Conservation (phyloP, 208 protist genomes). For the Hexamita inflata region DNA sequence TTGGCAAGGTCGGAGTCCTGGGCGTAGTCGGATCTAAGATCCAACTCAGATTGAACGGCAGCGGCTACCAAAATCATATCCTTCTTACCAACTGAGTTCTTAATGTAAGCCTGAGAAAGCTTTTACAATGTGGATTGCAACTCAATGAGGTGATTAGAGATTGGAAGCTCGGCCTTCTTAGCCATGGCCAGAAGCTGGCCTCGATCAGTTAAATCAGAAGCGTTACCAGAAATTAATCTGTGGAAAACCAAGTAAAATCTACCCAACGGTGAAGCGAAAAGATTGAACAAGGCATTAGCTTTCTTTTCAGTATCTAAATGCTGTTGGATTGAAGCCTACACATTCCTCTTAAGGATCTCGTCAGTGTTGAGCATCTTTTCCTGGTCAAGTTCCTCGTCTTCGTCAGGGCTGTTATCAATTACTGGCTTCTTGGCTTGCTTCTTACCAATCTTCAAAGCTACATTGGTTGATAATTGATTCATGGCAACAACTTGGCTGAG, state of each 20-base stretch:
- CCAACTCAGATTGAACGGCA: background rate
- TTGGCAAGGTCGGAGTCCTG: background rate
- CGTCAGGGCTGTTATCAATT: background rate
- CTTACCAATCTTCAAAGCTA: background rate
- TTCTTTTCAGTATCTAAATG: constrained; percentile 5
- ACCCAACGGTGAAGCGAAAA: constrained; percentile 1
- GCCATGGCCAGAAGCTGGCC: background rate
- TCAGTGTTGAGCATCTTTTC: background rate
- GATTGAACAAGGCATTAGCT: background rate
- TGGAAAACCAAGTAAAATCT: constrained; percentile 1
- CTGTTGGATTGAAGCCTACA: background rate
- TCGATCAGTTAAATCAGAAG: no score
- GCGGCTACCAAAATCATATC: background rate
- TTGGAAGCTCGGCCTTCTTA: constrained; percentile 2
- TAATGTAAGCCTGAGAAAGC: background rate
- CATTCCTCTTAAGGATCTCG: background rate
- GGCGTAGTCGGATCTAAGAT: background rate
- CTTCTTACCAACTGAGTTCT: background rate
- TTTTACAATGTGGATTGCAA: background rate
- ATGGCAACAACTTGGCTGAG: constrained; percentile 9
- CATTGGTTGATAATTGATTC: background rate
- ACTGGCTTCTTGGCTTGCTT: background rate
- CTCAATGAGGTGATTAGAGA: background rate
- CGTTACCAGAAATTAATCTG: background rate
- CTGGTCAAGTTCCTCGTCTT: background rate